Evolutionary conservation across 371 early-diverging fungal genomes (phyloP), one percentile per base, ranked within the genome.

Genomic region (Circinella minor): DNA sequence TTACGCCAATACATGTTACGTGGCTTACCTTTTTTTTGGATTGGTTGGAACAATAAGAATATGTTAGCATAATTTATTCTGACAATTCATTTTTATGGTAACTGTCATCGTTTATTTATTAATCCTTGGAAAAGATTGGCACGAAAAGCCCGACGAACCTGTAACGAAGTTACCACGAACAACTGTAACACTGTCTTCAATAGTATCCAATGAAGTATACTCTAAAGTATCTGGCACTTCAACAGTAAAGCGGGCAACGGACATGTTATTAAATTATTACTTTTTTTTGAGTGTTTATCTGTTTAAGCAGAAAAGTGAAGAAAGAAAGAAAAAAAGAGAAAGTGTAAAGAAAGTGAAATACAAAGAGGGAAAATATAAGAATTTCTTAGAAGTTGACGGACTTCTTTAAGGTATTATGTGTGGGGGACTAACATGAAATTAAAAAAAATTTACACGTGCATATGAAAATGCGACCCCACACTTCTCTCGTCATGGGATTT

Each of bases 1-100:
- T 88, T 89, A 68, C 96, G 89, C 74, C 74, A 70, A 48, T 54
- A 70, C 65, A 74, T 36, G 20, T 65, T 74, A 20, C 80, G 71
- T 17, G 77, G 66, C 48, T 73, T 80, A 38, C 80, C 82, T 61
- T 73, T 73, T 70, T 51, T 18, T n/a, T 20, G 47, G 5, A 15
- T 27, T 15, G 36, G 18, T 10, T 1, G 60, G 36, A 36, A 14
- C 14, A 10, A 59, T 34, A n/a, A 15, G 9, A 18, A 18, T 38
- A 62, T 27, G 27, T 27, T 27, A 27, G 27, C 27, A 27, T 27
- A 27, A 27, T 27, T 27, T 27, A 27, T 27, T 27, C 27, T 27
- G 27, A 27, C 27, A 27, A 27, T 27, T 27, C 27, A 27, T 27
- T 27, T 27, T 27, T 27, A 27, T 27, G 27, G 27, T 27, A 27